phyloP scores from a whole-genome alignment of 306 rosid species.

The Echinosophora koreensis region DNA sequence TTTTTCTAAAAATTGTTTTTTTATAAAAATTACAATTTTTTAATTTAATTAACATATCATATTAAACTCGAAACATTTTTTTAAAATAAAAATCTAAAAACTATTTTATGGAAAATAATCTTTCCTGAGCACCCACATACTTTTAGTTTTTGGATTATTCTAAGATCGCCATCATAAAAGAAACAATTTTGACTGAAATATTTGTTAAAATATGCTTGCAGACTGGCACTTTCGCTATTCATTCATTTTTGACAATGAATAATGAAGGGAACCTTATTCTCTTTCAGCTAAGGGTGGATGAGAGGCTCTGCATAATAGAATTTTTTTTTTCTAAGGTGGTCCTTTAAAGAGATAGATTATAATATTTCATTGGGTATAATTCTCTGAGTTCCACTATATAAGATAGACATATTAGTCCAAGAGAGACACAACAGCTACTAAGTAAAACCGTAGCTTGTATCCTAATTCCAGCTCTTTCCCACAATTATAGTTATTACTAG shows the following conservation, averaged over 20 bases:
- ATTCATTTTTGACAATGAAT: neutral
- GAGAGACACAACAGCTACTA: neutral
- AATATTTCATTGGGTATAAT: conserved; percentile 19
- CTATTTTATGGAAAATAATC: too few species aligned
- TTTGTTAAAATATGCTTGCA: conserved; percentile 19
- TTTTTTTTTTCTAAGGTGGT: conserved; percentile 41
- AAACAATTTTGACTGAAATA: conserved; percentile 18
- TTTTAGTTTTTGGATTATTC: neutral
- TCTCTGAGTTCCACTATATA: conserved; percentile 25
- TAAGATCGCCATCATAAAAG: conserved; percentile 10
- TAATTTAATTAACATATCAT: too few species aligned
- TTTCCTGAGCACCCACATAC: too few species aligned
- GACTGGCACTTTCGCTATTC: neutral
- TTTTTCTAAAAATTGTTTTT: too few species aligned
- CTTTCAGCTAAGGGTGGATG: conserved; percentile 41
- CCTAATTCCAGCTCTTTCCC: neutral
- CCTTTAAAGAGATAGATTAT: conserved; percentile 47
- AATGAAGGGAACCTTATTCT: conserved; percentile 48
- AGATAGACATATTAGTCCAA: neutral
- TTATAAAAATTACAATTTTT: too few species aligned
- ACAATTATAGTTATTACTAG: neutral
- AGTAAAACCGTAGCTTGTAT: neutral
- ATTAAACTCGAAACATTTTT: too few species aligned
- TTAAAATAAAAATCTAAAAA: too few species aligned
- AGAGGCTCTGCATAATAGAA: conserved; percentile 29